These are phyloP conservation scores for Pisolithus thermaeus DNA, from an alignment of 1,284 basidiomycete genomes.

Conservation along the genomic window DNA sequence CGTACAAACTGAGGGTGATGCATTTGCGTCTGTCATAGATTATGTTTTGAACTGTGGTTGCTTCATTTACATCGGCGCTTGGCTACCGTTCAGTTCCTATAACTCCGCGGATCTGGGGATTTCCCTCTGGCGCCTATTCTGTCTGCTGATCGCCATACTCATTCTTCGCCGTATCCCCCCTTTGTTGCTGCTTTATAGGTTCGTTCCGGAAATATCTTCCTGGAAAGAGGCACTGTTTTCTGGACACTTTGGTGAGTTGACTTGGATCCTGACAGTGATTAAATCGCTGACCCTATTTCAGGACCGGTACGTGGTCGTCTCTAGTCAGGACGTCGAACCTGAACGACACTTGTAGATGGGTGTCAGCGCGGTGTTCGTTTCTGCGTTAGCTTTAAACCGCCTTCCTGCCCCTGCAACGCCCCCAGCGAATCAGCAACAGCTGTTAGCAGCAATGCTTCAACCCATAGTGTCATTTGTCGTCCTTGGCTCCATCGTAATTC, in stretches of 20 bases:
- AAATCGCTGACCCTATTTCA: slow-evolving; percentile 18
- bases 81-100: slow-evolving; percentile 76
- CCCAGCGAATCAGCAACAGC: slow-evolving; percentile 61
- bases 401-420: slow-evolving; percentile 56
- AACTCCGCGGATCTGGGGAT: slow-evolving; percentile 59
- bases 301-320: slow-evolving; percentile 45
- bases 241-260: slow-evolving; percentile 77
- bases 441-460: slow-evolving; percentile 64
- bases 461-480: slow-evolving; percentile 85
- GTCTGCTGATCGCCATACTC: slow-evolving; percentile 64
- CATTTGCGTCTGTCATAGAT: slow-evolving; percentile 89
- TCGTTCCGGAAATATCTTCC: slow-evolving; percentile 78
- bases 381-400: slow-evolving; percentile 66
- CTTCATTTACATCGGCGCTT: slow-evolving; percentile 90
- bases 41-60: slow-evolving; percentile 78
- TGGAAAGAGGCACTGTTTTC: slow-evolving; percentile 79
- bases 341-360: slow-evolving; percentile 49
- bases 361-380: slow-evolving; percentile 82
- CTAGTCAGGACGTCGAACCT: not conserved
- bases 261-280: not conserved
- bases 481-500: slow-evolving; percentile 75
- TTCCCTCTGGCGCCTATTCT: slow-evolving; percentile 65
- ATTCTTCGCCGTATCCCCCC: slow-evolving; percentile 72
- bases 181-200: slow-evolving; percentile 69
- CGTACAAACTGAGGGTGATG: slow-evolving; percentile 74